These are phyloP conservation scores for Neocucurbitaria cava DNA, from an alignment of 2,329 filamentous ascomycete genomes.

Conservation along the genomic window DNA sequence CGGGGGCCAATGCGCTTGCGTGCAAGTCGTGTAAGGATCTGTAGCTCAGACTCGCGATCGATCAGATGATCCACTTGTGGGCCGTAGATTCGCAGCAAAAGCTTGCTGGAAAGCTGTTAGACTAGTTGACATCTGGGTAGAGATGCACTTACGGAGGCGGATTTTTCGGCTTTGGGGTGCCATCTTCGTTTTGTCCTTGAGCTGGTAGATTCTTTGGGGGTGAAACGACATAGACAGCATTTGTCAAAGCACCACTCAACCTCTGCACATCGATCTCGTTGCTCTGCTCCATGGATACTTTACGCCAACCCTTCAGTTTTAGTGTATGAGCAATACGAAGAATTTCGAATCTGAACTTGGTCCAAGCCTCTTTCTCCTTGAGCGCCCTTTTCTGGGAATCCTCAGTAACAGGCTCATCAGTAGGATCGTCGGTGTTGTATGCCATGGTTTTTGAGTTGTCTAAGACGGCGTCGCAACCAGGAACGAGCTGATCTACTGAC, in stretches of 20 bases:
- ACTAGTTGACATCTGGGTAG: not conserved
- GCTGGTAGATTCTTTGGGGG: slow-evolving; percentile 71
- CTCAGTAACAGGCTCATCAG: slow-evolving; percentile 54
- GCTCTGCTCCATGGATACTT: slow-evolving; percentile 75
- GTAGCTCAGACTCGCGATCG: slow-evolving; percentile 87
- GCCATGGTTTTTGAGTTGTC: slow-evolving; percentile 91
- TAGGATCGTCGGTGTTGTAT: slow-evolving; percentile 68
- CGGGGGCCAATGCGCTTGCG: slow-evolving; percentile 93
- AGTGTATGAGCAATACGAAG: slow-evolving; percentile 88
- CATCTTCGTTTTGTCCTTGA: slow-evolving; percentile 47
- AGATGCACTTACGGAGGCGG: slow-evolving; percentile 59
- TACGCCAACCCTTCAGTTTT: slow-evolving; percentile 88
- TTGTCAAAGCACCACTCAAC: slow-evolving; percentile 90
- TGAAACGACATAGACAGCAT: slow-evolving; percentile 93
- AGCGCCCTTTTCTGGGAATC: slow-evolving; percentile 55
- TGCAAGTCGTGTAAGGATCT: slow-evolving; percentile 83
- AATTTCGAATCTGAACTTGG: slow-evolving; percentile 90
- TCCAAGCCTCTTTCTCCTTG: slow-evolving; percentile 80
- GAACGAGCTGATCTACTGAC: slow-evolving; percentile 78
- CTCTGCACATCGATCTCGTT: slow-evolving; percentile 74
- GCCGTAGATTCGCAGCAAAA: slow-evolving; percentile 90
- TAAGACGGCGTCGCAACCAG: slow-evolving; percentile 80
- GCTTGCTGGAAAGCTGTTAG: slow-evolving; percentile 62
- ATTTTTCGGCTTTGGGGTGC: slow-evolving; percentile 50
- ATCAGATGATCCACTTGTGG: slow-evolving; percentile 96